Percentiles rank a stretch among this genome's conserved stretches.
phyloP scores from a whole-genome alignment of 352 stramenopile species.

The Phytophthora fragariaefolia region DNA sequence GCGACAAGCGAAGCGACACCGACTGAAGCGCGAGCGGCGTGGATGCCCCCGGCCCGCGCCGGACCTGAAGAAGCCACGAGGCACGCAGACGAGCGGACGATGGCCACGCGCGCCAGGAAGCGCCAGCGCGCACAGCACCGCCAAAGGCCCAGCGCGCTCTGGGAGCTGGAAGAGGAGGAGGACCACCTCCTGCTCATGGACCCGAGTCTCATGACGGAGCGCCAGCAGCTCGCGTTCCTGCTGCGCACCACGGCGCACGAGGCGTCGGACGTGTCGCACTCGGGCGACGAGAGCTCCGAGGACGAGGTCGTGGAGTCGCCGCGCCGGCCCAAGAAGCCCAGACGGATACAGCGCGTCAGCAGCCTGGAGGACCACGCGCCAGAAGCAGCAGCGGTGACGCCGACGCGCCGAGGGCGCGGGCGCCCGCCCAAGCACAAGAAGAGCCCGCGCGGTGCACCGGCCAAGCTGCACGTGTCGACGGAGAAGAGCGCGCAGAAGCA shows the following conservation, averaged over 20 bases:
- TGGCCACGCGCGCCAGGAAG: constrained; percentile 31
- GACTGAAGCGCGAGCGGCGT: constrained; percentile 1
- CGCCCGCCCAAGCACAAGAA: constrained; percentile 36
- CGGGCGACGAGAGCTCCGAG: constrained; percentile 39
- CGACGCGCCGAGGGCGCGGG: constrained; percentile 25
- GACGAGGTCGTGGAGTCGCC: constrained; percentile 24
- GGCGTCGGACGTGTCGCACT: constrained; percentile 38
- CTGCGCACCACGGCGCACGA: constrained; percentile 71
- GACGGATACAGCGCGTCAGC: constrained; percentile 8
- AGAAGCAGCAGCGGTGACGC: background rate
- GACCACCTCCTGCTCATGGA: constrained; percentile 45
- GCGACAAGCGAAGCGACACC: constrained; percentile 1
- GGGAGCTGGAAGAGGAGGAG: constrained; percentile 28
- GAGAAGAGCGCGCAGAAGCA: constrained; percentile 10
- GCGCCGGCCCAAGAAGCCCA: constrained; percentile 25
- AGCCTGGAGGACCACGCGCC: constrained; percentile 4
- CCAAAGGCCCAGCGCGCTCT: background rate
- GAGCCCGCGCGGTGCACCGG: constrained; percentile 15
- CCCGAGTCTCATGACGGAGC: constrained; percentile 80
- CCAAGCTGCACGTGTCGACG: constrained; percentile 17
- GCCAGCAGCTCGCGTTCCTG: constrained; percentile 80
- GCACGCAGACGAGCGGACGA: constrained; percentile 16
- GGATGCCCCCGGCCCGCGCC: constrained; percentile 11
- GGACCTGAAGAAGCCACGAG: constrained; percentile 16
- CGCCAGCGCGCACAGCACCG: constrained; percentile 27